Percentiles rank a stretch among this genome's conserved stretches.
phyloP scores from a whole-genome alignment of 306 rosid genomes.

The Carpinus viminea region DNA sequence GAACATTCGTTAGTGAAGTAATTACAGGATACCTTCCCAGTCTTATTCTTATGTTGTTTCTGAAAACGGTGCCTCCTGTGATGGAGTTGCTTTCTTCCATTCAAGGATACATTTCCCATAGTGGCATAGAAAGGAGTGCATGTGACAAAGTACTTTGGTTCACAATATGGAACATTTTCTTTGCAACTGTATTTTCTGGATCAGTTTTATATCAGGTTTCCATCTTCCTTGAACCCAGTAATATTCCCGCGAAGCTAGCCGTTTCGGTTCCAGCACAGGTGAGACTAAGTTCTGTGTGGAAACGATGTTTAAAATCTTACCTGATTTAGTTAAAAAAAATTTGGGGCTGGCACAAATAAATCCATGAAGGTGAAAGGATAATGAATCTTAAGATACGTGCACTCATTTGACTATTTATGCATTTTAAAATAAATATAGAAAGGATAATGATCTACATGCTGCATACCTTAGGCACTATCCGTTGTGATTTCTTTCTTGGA shows the following conservation, averaged over 20 bases:
- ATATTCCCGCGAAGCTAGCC: slow-evolving; percentile 73
- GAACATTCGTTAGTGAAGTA: slow-evolving; percentile 70
- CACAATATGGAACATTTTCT: slow-evolving; percentile 88
- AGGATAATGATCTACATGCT: background rate
- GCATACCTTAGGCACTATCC: background rate
- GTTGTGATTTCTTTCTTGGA: background rate
- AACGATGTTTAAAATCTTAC: slow-evolving; percentile 12
- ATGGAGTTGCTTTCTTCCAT: slow-evolving; percentile 89
- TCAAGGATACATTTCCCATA: slow-evolving; percentile 79
- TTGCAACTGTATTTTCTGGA: slow-evolving; percentile 93
- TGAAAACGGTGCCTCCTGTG: slow-evolving; percentile 77
- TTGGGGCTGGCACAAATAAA: background rate
- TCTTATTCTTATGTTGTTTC: slow-evolving; percentile 80
- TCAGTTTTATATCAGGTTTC: slow-evolving; percentile 55
- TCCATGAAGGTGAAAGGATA: background rate
- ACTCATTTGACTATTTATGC: background rate
- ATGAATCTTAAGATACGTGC: background rate
- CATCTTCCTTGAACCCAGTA: slow-evolving; percentile 63
- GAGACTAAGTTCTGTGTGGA: slow-evolving; percentile 31
- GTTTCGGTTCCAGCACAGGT: slow-evolving; percentile 92
- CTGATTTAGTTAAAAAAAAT: background rate
- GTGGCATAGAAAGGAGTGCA: slow-evolving; percentile 84
- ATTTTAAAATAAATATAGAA: background rate
- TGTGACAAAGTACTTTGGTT: slow-evolving; percentile 86
- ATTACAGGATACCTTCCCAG: slow-evolving; percentile 96